Evolutionary conservation across 257 asterid genomes (phyloP).

Genomic region (Cruciata laevipes): DNA sequence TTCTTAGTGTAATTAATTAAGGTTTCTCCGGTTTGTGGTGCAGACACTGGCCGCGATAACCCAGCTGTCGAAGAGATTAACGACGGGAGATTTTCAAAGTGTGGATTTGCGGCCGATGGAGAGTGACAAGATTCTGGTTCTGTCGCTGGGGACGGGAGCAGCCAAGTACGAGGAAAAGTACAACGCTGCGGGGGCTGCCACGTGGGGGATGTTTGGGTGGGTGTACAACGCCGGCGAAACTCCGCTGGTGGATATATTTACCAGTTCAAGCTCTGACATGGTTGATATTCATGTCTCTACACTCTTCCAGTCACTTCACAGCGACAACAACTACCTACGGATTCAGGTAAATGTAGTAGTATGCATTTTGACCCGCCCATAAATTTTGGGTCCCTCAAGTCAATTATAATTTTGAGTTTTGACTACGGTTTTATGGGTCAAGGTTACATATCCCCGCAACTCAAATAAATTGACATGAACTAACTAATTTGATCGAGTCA

Average conservation of each 20-base stretch:
- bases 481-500: too few relatives aligned
- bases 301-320: constrained; percentile 44
- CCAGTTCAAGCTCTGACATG: constrained; percentile 55
- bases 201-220: constrained; percentile 56
- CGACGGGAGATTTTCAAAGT: constrained; percentile 28
- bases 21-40: background rate
- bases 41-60: constrained; percentile 60
- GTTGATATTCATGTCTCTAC: constrained; percentile 71
- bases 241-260: constrained; percentile 46
- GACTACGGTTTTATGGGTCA: too few relatives aligned
- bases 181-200: constrained; percentile 44
- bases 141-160: constrained; percentile 53
- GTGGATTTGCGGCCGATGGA: constrained; percentile 47
- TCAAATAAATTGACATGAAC: too few relatives aligned
- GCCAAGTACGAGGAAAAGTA: constrained; percentile 36
- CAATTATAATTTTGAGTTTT: too few relatives aligned
- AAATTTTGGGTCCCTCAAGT: too few relatives aligned
- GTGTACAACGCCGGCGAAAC: constrained; percentile 53
- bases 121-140: constrained; percentile 38
- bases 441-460: too few relatives aligned
- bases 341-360: too few relatives aligned
- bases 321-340: constrained; percentile 45
- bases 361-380: too few relatives aligned
- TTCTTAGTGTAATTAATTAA: background rate
- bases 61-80: constrained; percentile 43